A percentile compares a stretch with the other conserved stretches of the same genome.
Evolutionary conservation across 345 rosid genomes (phyloP).

Genomic region (Camelina laxa): DNA sequence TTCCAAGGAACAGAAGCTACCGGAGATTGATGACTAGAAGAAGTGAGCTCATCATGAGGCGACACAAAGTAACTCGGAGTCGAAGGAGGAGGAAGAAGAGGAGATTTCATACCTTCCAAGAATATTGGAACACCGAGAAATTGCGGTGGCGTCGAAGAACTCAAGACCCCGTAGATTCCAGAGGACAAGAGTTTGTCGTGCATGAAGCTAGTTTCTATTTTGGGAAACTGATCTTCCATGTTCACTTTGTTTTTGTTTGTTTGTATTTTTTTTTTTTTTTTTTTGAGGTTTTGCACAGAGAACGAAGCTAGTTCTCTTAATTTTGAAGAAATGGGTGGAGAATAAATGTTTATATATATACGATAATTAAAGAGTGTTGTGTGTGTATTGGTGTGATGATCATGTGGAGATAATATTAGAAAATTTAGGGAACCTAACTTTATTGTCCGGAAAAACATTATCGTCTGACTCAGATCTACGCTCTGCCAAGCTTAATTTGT

Average conservation of each 20-base stretch:
- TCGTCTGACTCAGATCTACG: conserved; percentile 57
- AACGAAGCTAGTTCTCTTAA: conserved; percentile 27
- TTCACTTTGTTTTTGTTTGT: conserved; percentile 7
- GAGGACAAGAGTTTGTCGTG: conserved; percentile 52
- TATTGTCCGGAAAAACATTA: conserved; percentile 39
- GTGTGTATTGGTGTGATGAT: conserved; percentile 37
- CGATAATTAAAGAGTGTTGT: conserved; percentile 28
- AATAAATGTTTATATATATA: conserved; percentile 58
- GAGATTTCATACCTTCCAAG: conserved; percentile 50
- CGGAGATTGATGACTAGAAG: conserved; percentile 34
- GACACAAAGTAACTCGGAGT: conserved; percentile 31
- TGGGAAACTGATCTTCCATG: conserved; percentile 60
- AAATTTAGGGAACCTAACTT: conserved; percentile 45
- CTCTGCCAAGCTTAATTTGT: conserved; percentile 38
- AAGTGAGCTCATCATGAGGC: conserved; percentile 28
- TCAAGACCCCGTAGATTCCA: conserved; percentile 46
- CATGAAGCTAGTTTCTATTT: conserved; percentile 55
- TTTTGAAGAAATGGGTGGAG: conserved; percentile 32
- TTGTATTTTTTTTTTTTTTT: conserved; percentile 5
- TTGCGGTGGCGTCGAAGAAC: conserved; percentile 41
- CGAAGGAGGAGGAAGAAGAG: conserved; percentile 20
- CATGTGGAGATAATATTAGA: conserved; percentile 39
- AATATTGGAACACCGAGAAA: conserved; percentile 46
- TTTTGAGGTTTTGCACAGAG: conserved; percentile 21
- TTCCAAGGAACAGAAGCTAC: conserved; percentile 43